Evolutionary conservation across 352 stramenopile species (phyloP).

Genomic region (Albugo candida): DNA sequence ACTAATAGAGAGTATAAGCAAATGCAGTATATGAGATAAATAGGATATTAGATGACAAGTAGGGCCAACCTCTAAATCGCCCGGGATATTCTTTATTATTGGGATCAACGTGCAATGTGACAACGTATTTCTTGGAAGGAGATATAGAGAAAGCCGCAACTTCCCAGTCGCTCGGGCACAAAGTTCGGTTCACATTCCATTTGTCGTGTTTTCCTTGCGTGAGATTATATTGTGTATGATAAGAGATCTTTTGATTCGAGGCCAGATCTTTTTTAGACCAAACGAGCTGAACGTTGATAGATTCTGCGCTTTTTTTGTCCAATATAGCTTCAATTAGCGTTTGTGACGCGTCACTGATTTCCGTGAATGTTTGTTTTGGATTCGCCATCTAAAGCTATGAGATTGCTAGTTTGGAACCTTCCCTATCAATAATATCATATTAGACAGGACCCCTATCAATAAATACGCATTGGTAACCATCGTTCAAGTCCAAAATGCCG

Average conservation of each 20-base stretch:
- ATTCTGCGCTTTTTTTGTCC: no score
- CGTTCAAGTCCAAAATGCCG: conserved; percentile 1
- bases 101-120: conserved; percentile 31
- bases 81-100: conserved; percentile 13
- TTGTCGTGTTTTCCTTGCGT: conserved; percentile 1
- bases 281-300: conserved; percentile 20
- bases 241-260: conserved; percentile 32
- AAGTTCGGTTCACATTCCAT: conserved; percentile 12
- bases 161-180: conserved; percentile 21
- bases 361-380: no score
- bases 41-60: not conserved
- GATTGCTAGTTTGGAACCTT: no score
- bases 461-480: no score
- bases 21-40: not conserved
- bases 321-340: no score
- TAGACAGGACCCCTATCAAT: no score
- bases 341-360: no score
- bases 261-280: conserved; percentile 40
- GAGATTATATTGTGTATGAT: conserved; percentile 31
- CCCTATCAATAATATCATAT: no score
- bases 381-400: no score
- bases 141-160: conserved; percentile 29
- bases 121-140: conserved; percentile 24
- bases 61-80: conserved; percentile 21
- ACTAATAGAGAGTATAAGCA: conserved; percentile 10